phyloP scores from a whole-genome alignment of 768 basidiomycete genomes.

The Chlorophyllum brunneum region DNA sequence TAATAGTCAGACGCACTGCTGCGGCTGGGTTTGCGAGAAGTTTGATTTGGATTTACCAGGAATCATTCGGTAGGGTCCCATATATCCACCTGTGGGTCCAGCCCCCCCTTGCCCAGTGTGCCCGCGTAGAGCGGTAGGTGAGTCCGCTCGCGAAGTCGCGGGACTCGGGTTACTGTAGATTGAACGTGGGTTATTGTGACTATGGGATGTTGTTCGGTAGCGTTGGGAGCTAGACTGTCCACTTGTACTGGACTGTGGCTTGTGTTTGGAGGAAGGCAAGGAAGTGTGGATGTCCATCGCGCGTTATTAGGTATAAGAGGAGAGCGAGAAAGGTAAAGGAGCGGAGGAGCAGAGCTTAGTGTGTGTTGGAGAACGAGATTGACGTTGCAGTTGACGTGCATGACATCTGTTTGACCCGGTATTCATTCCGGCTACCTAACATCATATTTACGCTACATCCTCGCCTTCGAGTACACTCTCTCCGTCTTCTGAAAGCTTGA shows the following conservation, averaged over 20 bases:
- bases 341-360: background rate
- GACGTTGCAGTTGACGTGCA: background rate
- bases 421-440: slow-evolving; percentile 6
- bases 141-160: slow-evolving; percentile 14
- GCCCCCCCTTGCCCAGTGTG: background rate
- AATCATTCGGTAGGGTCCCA: slow-evolving; percentile 9
- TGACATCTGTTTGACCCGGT: background rate
- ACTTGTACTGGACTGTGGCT: background rate
- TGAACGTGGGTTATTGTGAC: slow-evolving; percentile 19
- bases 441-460: slow-evolving; percentile 34
- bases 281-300: slow-evolving; percentile 41
- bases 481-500: slow-evolving; percentile 78
- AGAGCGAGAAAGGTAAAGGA: background rate
- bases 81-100: background rate
- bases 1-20: background rate
- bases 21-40: background rate
- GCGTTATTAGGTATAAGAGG: slow-evolving; percentile 6
- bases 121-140: background rate
- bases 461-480: slow-evolving; percentile 65
- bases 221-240: slow-evolving; percentile 15
- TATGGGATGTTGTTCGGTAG: slow-evolving; percentile 27
- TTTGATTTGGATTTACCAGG: slow-evolving; percentile 4
- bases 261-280: slow-evolving; percentile 25
- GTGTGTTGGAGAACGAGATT: background rate
- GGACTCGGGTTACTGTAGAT: slow-evolving; percentile 27